Evolutionary conservation across 352 stramenopile genomes (phyloP).

Genomic region (Plasmopara muralis): DNA sequence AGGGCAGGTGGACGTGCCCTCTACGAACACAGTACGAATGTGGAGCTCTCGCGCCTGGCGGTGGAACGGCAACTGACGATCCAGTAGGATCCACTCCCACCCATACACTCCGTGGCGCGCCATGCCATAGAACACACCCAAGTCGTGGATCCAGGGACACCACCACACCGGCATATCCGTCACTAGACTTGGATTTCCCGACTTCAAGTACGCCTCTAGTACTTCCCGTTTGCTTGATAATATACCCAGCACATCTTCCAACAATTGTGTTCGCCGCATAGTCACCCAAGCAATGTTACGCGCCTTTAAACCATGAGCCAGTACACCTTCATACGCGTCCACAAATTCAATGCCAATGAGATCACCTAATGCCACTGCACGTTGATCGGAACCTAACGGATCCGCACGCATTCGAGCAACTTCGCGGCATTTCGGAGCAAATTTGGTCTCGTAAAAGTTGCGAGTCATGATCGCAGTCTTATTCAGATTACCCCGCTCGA

Average conservation of each 20-base stretch:
- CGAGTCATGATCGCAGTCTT: conserved; percentile 59
- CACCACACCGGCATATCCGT: conserved; percentile 83
- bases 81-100: conserved; percentile 63
- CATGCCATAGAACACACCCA: conserved; percentile 75
- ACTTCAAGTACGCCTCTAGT: conserved; percentile 52
- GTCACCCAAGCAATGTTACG: conserved; percentile 80
- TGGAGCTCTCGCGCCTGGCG: conserved; percentile 57
- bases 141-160: conserved; percentile 85
- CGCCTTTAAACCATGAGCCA: conserved; percentile 80
- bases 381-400: conserved; percentile 67
- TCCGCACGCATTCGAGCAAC: conserved; percentile 77
- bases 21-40: conserved; percentile 66
- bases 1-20: conserved; percentile 43
- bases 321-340: conserved; percentile 73
- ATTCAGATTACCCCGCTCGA: conserved; percentile 77
- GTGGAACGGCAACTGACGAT: conserved; percentile 71
- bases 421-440: conserved; percentile 65
- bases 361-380: conserved; percentile 60
- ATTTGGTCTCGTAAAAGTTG: conserved; percentile 69
- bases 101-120: conserved; percentile 63
- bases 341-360: conserved; percentile 84
- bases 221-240: conserved; percentile 31
- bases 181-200: conserved; percentile 50
- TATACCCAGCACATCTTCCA: conserved; percentile 64
- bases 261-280: conserved; percentile 65